Evolutionary conservation across 768 basidiomycete species (phyloP).

Genomic region (Gloeophyllum trabeum): DNA sequence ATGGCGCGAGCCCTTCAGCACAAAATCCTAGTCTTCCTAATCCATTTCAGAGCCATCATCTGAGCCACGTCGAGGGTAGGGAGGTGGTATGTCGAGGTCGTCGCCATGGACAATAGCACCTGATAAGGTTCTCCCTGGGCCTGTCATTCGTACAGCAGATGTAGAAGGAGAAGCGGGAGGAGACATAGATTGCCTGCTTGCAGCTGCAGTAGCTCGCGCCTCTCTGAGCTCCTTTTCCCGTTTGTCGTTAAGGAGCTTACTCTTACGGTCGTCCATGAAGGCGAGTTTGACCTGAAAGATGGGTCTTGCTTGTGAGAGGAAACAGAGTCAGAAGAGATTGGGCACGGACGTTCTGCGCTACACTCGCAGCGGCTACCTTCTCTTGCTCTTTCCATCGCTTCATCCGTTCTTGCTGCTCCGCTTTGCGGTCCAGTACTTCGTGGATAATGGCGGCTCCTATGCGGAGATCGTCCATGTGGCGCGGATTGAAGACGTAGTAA

Average conservation of each 20-base stretch:
- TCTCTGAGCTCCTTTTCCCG: slow-evolving; percentile 43
- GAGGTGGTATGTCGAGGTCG: no score
- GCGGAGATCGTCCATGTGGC: slow-evolving; percentile 39
- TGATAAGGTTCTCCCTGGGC: no score
- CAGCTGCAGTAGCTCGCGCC: slow-evolving; percentile 21
- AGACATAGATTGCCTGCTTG: neutral
- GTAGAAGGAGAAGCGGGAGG: neutral
- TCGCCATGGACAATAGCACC: no score
- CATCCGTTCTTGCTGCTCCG: slow-evolving; percentile 34
- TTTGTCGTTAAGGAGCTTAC: slow-evolving; percentile 40
- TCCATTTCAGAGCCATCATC: neutral
- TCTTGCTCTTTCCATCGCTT: slow-evolving; percentile 39
- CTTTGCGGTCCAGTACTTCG: slow-evolving; percentile 48
- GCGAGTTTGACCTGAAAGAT: slow-evolving; percentile 56
- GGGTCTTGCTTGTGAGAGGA: no score
- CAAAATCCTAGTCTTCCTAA: neutral
- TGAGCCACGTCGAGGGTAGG: no score
- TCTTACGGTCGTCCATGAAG: slow-evolving; percentile 68
- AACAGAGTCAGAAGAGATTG: neutral
- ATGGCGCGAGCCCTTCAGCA: no score
- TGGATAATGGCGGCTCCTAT: slow-evolving; percentile 56
- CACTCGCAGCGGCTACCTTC: slow-evolving; percentile 45
- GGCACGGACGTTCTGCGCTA: slow-evolving; percentile 29
- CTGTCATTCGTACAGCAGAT: no score
- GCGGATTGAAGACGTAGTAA: slow-evolving; percentile 50